These are phyloP conservation scores for Pyricularia sp. DNA, from an alignment of 2,329 filamentous ascomycete genomes.

Conservation along the genomic window DNA sequence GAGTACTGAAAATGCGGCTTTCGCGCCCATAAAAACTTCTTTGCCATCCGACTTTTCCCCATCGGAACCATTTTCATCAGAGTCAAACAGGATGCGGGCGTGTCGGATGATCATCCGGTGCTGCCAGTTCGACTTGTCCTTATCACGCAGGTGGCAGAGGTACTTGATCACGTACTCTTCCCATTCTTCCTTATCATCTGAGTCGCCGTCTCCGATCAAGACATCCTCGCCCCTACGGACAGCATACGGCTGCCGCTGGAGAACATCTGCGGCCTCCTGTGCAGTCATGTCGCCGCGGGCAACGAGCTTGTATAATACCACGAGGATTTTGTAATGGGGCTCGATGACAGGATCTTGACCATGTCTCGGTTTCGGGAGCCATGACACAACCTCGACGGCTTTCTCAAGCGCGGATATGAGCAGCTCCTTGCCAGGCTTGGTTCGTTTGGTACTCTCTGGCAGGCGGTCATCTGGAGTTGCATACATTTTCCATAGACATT, in stretches of 20 bases:
- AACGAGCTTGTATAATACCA: slow-evolving; percentile 71
- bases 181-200: slow-evolving; percentile 40
- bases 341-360: slow-evolving; percentile 69
- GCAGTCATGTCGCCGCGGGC: slow-evolving; percentile 32
- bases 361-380: slow-evolving; percentile 39
- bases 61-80: slow-evolving; percentile 16
- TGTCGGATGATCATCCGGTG: slow-evolving; percentile 78
- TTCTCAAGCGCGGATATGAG: slow-evolving; percentile 38
- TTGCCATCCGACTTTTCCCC: slow-evolving; percentile 36
- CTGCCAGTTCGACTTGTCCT: slow-evolving; percentile 92
- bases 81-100: slow-evolving; percentile 40
- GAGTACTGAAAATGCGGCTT: slow-evolving; percentile 69
- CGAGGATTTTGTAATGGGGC: slow-evolving; percentile 84
- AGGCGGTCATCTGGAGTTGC: slow-evolving; percentile 31
- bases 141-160: slow-evolving; percentile 41
- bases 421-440: slow-evolving; percentile 23
- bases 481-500: slow-evolving; percentile 53
- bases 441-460: slow-evolving; percentile 26
- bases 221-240: slow-evolving; percentile 33
- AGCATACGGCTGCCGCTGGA: slow-evolving; percentile 43
- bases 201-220: slow-evolving; percentile 31
- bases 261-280: slow-evolving; percentile 36
- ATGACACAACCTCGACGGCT: slow-evolving; percentile 35
- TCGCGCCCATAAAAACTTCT: slow-evolving; percentile 48
- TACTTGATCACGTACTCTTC: slow-evolving; percentile 40